Base-by-base conservation (phyloP, 2,329 filamentous ascomycete species). In the Mycogone perniciosa region DNA sequence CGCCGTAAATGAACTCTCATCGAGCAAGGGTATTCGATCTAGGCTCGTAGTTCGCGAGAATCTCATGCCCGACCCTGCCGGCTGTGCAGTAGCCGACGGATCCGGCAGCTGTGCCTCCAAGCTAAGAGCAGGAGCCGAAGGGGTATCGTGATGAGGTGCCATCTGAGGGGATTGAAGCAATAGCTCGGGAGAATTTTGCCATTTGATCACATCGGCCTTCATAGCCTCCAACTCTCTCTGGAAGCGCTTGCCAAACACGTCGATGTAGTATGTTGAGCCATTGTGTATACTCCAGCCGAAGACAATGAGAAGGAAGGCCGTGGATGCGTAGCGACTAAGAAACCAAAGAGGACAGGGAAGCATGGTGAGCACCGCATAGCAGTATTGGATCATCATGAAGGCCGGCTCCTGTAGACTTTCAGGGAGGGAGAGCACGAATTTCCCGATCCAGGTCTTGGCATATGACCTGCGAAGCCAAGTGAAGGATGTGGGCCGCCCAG, bases 201-300 rank as follows among this genome's bases (percentile, higher is more conserved):
- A 95, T 66, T 89, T 92, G 42, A 85, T 80, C 7, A 99, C 90
- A 63, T 99, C 93, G 50, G 82, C 82, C 70, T 87, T 91, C 71
- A 99, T 80, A 47, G 85, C 80, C 65, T 99, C 91, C 9, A 99
- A 76, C 68, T 99, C 93, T 64, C 92, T 96, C 74, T 99, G 89
- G 76, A 99, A 97, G 2, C 91, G 83, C 62, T 88, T 95, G 48
- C 95, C 93, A 66, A 97, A 99, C 2, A 97, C 89, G 61, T 99
- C 93, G 63, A 99, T 97, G 70, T 99, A 99, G 69, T 88, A 99
- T 0, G 91, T 97, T 13, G 93, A 89, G 31, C 93, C 93, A 60
- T 99, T 99, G 73, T 96, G 95, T 50, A 96, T 86, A 60, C 89
- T 95, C 90, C 91, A 96, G 40, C 82, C 77, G 64, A 99, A 97